Evolutionary conservation across 2,329 filamentous ascomycete genomes (phyloP).

Genomic region (Davidsoniella virescens): DNA sequence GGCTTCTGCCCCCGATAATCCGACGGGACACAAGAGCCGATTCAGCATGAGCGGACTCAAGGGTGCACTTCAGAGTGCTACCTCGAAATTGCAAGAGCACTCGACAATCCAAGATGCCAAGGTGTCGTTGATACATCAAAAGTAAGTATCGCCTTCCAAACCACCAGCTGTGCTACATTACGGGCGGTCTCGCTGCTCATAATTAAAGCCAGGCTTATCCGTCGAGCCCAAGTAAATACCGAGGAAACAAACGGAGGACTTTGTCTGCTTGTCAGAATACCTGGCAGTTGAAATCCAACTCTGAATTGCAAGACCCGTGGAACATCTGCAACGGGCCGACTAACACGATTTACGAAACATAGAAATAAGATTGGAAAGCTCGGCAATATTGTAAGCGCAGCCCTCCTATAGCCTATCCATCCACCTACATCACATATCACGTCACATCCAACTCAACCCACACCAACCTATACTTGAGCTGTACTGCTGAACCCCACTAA

Average conservation of each 20-base stretch:
- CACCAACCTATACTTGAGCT: neutral
- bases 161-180: neutral
- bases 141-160: slow-evolving; percentile 24
- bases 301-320: neutral
- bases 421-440: neutral
- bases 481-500: neutral
- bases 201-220: neutral
- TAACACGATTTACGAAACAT: neutral
- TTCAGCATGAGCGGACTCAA: slow-evolving; percentile 12
- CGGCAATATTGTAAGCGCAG: slow-evolving; percentile 37
- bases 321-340: neutral
- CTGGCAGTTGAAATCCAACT: neutral
- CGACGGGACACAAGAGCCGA: slow-evolving; percentile 4
- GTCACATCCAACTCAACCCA: neutral
- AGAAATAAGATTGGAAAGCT: slow-evolving; percentile 45
- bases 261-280: no score
- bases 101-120: slow-evolving; percentile 22
- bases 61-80: slow-evolving; percentile 5
- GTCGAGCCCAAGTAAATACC: neutral
- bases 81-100: slow-evolving; percentile 8
- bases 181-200: neutral
- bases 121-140: slow-evolving; percentile 39
- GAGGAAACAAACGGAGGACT: no score
- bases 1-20: slow-evolving; percentile 1
- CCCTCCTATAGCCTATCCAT: neutral